Base-by-base conservation (phyloP, 345 rosid species). In the Erodium maritimum region DNA sequence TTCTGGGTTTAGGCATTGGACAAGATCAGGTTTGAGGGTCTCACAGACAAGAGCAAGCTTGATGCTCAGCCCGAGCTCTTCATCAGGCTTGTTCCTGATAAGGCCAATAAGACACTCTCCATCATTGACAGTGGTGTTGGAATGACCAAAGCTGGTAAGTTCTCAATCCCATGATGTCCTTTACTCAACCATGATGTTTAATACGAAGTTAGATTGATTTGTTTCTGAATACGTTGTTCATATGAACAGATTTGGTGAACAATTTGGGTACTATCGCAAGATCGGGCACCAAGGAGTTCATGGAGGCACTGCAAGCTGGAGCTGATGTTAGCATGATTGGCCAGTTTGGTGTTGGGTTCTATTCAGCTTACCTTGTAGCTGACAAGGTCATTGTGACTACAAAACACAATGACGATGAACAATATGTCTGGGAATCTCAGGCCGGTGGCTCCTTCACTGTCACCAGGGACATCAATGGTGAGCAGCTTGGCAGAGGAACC, bases 281-380 rank as follows among this genome's bases (percentile, higher is more conserved):
- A 67, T 90, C 96, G 18, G 96, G 96, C 17, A 90, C 96, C 45
- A 90, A 86, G 71, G 96, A 90, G 22, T 86, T 90, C 53, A 90
- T 90, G 96, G 95, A 90, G 62, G 96, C 96, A 6, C 60, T 90
- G 59, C 90, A 82, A 67, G 91, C 91, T 23, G 96, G 96, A 0
- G 96, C 95, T n/a, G 95, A 90, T 58, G 95, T 90, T 17, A 86
- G 95, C 63, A 90, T 90, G 96, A 90, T 90, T 19, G 95, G 96
- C 11, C 96, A 90, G 25, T 90, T 90, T 16, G 96, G 90, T 64
- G 96, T 90, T 5, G 95, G 96, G 56, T 90, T 90, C 77, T 90
- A 90, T 74, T 90, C 96, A 45, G 88, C 96, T n/a, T 90, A 90
- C 42, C 87, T 90, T 13, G 95, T 86, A 12, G 91, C 96, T 0